Conservation (phyloP, 2,329 filamentous ascomycete genomes). For the Monosporascus sp. region DNA sequence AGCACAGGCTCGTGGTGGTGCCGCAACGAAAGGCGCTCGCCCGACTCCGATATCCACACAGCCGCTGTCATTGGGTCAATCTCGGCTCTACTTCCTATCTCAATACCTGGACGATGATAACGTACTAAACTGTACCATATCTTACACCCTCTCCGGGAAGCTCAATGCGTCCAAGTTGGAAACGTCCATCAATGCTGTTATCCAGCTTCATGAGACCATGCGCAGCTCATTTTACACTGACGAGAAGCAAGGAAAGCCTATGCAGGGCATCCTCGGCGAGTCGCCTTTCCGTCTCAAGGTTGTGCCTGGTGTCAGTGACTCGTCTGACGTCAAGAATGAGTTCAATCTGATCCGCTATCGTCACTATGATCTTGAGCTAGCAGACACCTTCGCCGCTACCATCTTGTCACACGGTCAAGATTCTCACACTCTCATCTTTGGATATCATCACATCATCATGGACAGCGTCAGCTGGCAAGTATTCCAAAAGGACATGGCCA, state of each 20-base stretch:
- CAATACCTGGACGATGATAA: slow-evolving; percentile 25
- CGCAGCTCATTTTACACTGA: slow-evolving; percentile 18
- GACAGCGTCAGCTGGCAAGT: slow-evolving; percentile 5
- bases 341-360: slow-evolving; percentile 8
- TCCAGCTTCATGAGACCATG: slow-evolving; percentile 18
- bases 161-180: slow-evolving; percentile 20
- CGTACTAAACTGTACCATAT: slow-evolving; percentile 29
- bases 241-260: slow-evolving; percentile 1
- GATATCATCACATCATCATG: slow-evolving; percentile 7
- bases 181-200: slow-evolving; percentile 23
- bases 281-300: background rate
- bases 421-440: slow-evolving; percentile 3
- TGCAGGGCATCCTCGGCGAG: background rate
- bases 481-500: slow-evolving; percentile 4
- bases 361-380: slow-evolving; percentile 24
- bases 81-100: slow-evolving; percentile 26
- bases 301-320: background rate
- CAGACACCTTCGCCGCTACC: slow-evolving; percentile 18
- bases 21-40: background rate
- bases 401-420: slow-evolving; percentile 12
- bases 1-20: background rate
- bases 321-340: background rate
- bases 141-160: slow-evolving; percentile 21
- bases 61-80: slow-evolving; percentile 28
- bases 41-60: slow-evolving; percentile 1